Base-by-base conservation (phyloP, 2,329 filamentous ascomycete genomes). In the Blastomyces parvus region DNA sequence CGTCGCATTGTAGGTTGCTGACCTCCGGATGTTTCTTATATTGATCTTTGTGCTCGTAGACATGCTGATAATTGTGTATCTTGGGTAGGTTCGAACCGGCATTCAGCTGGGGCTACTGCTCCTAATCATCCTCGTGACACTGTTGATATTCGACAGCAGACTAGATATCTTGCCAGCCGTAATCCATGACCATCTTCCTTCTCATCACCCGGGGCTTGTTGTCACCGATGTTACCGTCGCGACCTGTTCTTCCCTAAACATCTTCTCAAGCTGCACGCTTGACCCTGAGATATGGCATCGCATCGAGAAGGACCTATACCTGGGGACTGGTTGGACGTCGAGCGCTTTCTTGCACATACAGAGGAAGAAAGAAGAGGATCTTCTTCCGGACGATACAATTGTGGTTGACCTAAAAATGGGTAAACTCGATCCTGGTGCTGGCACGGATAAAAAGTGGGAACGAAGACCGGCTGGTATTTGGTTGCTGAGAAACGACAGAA, bases 271-370 rank as follows among this genome's bases (percentile, higher is more conserved):
- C 55, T 96, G 90, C 78, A 86, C 86, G 66, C 83, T 94, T 66
- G 88, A 94, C 70, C 76, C 82, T 46, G 78, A 85, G 53, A 80
- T 84, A 63, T 97, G 92, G 92, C 86, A 90, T 69, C 88, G 89
- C 59, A 81, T 97, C 66, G 89, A 96, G 67, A 97, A 96, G 78
- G 91, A 97, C 72, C 82, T 97, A 0, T 94, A 91, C 73, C 83
- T 97, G 22, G 85, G 85, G 65, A 84, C 83, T 64, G 84, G 86
- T 60, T 90, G 90, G 85, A 81, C 89, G 53, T 84, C 85, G 36
- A 89, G 84, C 72, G 91, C 90, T 40, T 97, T 90, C 74, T 75
- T 97, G 33, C 88, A 92, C 72, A 84, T 96, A 65, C 85, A 89
- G 75, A 84, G 90, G 67, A 94, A 92, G 80, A 87, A 88, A 69